Evolutionary conservation across 2,329 filamentous ascomycete species (phyloP).

Genomic region (Cytospora chrysosperma): DNA sequence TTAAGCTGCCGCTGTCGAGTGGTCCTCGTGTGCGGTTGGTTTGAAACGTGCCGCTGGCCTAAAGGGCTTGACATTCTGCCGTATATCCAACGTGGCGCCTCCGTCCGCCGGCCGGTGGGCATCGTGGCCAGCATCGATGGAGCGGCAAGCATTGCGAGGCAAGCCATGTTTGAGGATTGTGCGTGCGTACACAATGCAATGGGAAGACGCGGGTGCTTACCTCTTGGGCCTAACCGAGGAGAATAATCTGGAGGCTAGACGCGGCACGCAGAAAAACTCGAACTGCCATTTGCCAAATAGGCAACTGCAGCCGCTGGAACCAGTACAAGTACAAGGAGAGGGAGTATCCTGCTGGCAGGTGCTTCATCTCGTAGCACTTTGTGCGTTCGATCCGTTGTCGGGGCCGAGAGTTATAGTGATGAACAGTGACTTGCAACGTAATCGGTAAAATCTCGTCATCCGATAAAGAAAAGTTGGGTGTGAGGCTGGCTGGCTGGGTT

Average conservation of each 20-base stretch:
- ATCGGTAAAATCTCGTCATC: slow-evolving; percentile 5
- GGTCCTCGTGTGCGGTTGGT: not conserved
- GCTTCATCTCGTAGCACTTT: not conserved
- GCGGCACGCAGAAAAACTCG: not conserved
- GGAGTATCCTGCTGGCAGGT: not conserved
- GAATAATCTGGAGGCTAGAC: not conserved
- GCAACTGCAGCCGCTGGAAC: slow-evolving; percentile 5
- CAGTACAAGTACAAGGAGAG: not conserved
- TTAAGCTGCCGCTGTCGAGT: not conserved
- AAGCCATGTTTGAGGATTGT: slow-evolving; percentile 13
- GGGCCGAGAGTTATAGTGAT: not conserved
- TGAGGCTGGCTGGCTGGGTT: too few species aligned
- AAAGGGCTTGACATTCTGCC: not conserved
- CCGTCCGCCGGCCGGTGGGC: not conserved
- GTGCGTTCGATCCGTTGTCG: not conserved
- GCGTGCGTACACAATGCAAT: slow-evolving; percentile 11
- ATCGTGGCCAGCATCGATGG: not conserved
- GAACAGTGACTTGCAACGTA: not conserved
- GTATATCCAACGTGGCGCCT: not conserved
- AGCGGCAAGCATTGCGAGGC: slow-evolving; percentile 7
- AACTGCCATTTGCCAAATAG: not conserved
- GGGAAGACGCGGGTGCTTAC: slow-evolving; percentile 15
- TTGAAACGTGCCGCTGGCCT: not conserved
- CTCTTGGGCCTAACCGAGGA: not conserved
- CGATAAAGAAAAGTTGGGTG: too few species aligned